A percentile compares a stretch with the other conserved stretches of the same genome.
Conservation (phyloP, 2,329 filamentous ascomycete genomes). For the Verticillium nonalfalfae region DNA sequence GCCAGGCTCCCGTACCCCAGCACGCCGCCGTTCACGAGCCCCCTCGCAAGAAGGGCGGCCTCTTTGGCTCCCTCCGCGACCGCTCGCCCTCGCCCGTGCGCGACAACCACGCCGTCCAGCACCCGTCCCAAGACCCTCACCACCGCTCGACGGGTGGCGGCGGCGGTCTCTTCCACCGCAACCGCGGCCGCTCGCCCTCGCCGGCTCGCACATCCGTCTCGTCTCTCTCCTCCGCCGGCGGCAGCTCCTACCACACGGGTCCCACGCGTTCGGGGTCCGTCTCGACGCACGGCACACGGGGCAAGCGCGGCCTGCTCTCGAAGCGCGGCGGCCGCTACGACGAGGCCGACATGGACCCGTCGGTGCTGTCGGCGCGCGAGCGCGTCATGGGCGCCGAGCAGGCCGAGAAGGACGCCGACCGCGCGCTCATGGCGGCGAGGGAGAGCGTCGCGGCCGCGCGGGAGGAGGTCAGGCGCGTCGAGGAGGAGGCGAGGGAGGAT, state of each 20-base stretch:
- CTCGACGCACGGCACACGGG: conserved; percentile 17
- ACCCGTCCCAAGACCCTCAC: background rate
- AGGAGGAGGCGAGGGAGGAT: conserved; percentile 60
- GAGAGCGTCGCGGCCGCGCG: conserved; percentile 55
- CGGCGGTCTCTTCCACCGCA: conserved; percentile 18
- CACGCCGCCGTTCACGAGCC: conserved; percentile 17
- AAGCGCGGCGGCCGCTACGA: conserved; percentile 31
- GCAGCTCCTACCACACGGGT: conserved; percentile 15
- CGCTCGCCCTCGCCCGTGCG: conserved; percentile 16
- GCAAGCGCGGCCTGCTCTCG: conserved; percentile 32
- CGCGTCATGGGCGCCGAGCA: conserved; percentile 55
- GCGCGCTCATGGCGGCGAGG: conserved; percentile 52
- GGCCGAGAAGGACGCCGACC: conserved; percentile 60
- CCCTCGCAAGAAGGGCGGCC: conserved; percentile 20
- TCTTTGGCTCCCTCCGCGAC: conserved; percentile 25
- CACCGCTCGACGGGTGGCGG: conserved; percentile 7
- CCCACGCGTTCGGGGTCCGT: conserved; percentile 14
- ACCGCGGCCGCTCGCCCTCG: conserved; percentile 16
- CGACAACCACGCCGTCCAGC: background rate
- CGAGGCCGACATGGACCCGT: conserved; percentile 48
- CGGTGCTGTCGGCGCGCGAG: conserved; percentile 55
- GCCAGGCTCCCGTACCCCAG: conserved; percentile 19
- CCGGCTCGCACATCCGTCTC: conserved; percentile 16
- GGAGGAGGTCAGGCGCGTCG: conserved; percentile 56
- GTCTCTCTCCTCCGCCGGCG: conserved; percentile 9